Evolutionary conservation across 306 rosid genomes (phyloP).

Genomic region (Malus sylvestris): DNA sequence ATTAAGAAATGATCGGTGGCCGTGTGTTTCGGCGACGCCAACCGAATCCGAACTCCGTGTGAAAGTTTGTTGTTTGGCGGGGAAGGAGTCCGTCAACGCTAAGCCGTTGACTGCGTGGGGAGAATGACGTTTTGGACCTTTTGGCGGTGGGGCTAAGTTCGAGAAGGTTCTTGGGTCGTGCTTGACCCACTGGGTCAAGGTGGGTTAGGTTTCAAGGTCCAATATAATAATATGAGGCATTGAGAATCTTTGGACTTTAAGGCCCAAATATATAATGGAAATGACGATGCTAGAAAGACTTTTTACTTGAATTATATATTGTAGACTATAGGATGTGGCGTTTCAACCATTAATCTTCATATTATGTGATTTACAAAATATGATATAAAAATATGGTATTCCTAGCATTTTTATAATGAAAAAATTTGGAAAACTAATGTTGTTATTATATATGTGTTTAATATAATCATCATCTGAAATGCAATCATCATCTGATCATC

Average conservation of each 20-base stretch:
- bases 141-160: background rate
- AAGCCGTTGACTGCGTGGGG: background rate
- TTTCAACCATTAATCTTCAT: fast-evolving
- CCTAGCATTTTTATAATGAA: too few species aligned
- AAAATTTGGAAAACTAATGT: too few species aligned
- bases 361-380: too few species aligned
- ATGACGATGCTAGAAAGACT: too few species aligned
- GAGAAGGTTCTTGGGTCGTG: background rate
- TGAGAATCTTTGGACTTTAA: too few species aligned
- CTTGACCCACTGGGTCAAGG: background rate
- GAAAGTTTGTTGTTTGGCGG: background rate
- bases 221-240: background rate
- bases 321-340: too few species aligned
- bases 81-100: background rate
- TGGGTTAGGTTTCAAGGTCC: background rate
- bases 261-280: background rate
- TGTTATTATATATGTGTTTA: too few species aligned
- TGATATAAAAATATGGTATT: too few species aligned
- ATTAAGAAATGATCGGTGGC: background rate
- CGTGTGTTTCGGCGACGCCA: background rate
- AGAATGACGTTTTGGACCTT: background rate
- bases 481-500: too few species aligned
- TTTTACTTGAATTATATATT: too few species aligned
- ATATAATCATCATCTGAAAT: too few species aligned
- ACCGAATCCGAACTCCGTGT: background rate